Base-by-base conservation (phyloP, 305 asterid species). In the Fraxinus albicans region DNA sequence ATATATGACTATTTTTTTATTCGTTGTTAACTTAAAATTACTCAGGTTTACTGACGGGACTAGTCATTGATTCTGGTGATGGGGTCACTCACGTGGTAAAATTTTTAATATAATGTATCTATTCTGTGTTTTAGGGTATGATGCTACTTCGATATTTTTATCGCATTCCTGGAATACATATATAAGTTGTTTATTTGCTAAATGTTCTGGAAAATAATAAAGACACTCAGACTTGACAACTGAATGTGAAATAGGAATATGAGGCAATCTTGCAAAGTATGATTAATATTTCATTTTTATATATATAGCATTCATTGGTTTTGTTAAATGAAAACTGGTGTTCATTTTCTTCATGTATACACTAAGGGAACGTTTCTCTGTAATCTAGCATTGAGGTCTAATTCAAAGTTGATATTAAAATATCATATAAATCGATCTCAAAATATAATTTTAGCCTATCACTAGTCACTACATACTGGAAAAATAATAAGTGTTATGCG, bases 1-100 rank as follows among this genome's bases (percentile, higher is more conserved):
- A 72, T 73, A 25, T 70, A 36, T 69, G 78, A 79, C 36, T 86
- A 63, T 77, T 85, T 80, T 77, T 82, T 81, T 85, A 75, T 72
- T 81, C 50, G 33, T 80, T 80, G 65, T 79, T 77, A 70, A 83
- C 84, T 83, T 88, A 80, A 72, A 75, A 78, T 78, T 29, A 67
- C 84, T 82, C 93, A 96, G 99, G 99, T 84, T 88, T 96, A 91
- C 94, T 96, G 87, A 96, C 99, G 2, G 98, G 98, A 76, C 93
- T 96, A 40, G 98, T 96, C 79, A 96, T 94, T 78, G 99, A 96
- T 85, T 94, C 99, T 76, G 98, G 98, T 13, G 99, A 96, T 85
- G 99, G 99, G 82, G 99, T 94, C 86, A 94, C 98, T 60, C 98
- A 96, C 84, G 99, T 94, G 95, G 99, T 96, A 93, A 88, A 81